Base-by-base conservation (phyloP, 306 rosid species). In the Sindora glabra region DNA sequence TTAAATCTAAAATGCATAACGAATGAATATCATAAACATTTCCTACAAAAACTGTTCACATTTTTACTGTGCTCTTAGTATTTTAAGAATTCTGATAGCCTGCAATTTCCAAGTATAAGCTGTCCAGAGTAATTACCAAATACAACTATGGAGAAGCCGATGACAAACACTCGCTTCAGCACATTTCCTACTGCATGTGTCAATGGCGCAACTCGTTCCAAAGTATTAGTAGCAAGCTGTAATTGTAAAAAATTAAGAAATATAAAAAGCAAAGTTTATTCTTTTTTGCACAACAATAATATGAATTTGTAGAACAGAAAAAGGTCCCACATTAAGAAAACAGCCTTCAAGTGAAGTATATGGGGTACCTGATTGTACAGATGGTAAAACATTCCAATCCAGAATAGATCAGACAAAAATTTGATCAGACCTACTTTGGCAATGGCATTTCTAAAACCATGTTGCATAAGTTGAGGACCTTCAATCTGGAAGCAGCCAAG, bases 161-260 rank as follows among this genome's bases (percentile, higher is more conserved):
- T 86, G 61, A 86, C 95, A 30, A 86, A 86, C 29, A 86, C 95
- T 54, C 87, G 81, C 83, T 86, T 83, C 86, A 86, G 64, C 29
- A 86, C 95, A 32, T 86, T 86, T 44, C 95, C 90, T 8, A 86
- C 95, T 4, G 95, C 95, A 29, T 86, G 95, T 32, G 90, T 86
- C 25, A 86, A 71, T 10, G 95, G 95, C 8, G 87, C 90, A 19
- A 86, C 95, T 9, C 90, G 71, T 64, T 86, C 95, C 68, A 86
- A 61, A 25, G 95, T 86, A 62, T 86, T 86, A 10, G 90, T 74
- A 36, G 95, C 95, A 54, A 86, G 73, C 95, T 86, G 80, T 67
- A 73, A 64, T 36, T 17, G 18, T 33, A 29, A 57, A 29, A 57
- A 5, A 12, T 48, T 24, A 16, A 37, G 56, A 74, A 42, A 16